Conservation (phyloP, 2,329 filamentous ascomycete species). For the Cadophora luteo-olivacea region DNA sequence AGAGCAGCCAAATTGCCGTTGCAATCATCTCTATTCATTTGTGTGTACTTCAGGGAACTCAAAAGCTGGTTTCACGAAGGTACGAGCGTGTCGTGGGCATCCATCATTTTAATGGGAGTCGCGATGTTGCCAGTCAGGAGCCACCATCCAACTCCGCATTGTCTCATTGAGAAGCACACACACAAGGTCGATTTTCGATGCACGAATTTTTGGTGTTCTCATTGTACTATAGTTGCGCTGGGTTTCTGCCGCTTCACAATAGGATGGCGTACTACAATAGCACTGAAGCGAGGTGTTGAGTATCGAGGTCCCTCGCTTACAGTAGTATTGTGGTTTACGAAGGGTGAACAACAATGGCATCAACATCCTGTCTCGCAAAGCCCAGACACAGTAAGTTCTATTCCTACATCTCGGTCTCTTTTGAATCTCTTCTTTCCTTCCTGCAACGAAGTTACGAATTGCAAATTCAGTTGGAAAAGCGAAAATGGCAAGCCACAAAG, state of each 20-base stretch:
- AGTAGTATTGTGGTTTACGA: neutral
- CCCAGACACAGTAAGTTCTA: neutral
- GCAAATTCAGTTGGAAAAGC: neutral
- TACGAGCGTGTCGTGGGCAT: neutral
- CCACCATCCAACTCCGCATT: neutral
- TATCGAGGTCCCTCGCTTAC: slow-evolving; percentile 10
- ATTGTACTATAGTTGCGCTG: neutral
- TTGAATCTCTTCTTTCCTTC: neutral
- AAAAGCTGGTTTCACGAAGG: neutral
- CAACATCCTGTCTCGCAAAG: neutral
- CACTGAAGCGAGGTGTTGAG: neutral
- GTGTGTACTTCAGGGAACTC: too few relatives aligned
- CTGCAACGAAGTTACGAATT: neutral
- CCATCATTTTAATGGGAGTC: neutral
- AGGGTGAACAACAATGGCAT: slow-evolving; percentile 1
- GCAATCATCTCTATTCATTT: too few relatives aligned
- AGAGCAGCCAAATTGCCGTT: too few relatives aligned
- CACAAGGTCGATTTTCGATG: neutral
- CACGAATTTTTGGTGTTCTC: neutral
- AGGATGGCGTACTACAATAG: slow-evolving; percentile 11
- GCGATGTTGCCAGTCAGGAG: neutral
- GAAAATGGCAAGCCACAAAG: neutral
- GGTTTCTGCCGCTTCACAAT: neutral
- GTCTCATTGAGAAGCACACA: neutral
- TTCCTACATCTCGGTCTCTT: neutral